Conservation (phyloP, 345 rosid species). For the Eucalyptus dawsonii region DNA sequence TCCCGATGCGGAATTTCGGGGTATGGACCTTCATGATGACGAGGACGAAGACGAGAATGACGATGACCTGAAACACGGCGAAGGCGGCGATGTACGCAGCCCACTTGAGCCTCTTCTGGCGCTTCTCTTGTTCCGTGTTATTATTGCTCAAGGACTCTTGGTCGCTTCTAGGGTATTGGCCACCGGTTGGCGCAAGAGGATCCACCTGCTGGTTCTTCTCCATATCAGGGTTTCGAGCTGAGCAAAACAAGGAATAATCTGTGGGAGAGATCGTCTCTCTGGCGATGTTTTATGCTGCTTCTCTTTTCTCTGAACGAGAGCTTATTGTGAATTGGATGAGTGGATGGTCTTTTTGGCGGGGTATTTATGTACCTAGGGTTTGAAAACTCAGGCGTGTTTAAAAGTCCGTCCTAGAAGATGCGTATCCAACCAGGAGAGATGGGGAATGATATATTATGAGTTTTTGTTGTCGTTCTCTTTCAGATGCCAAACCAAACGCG, state of each 20-base stretch:
- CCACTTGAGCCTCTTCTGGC: background rate
- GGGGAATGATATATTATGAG: background rate
- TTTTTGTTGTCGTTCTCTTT: no score
- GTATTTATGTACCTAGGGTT: background rate
- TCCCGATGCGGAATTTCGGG: background rate
- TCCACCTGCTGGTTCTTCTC: background rate
- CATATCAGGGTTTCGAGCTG: background rate
- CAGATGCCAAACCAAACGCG: background rate
- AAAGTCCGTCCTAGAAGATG: background rate
- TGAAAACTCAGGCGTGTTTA: background rate
- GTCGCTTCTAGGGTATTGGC: background rate
- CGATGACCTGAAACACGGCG: constrained; percentile 2
- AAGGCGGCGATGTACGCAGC: background rate
- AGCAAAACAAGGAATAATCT: background rate
- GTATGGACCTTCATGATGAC: background rate
- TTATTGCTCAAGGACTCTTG: background rate
- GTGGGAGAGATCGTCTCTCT: background rate
- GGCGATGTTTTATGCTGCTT: background rate
- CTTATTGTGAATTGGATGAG: background rate
- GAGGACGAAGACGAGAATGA: constrained; percentile 1
- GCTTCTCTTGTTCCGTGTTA: background rate
- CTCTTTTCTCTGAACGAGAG: background rate
- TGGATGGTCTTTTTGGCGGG: background rate
- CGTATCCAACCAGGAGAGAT: background rate
- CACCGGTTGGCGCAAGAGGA: background rate